Percentiles rank a stretch among this genome's conserved stretches.
Evolutionary conservation across 768 basidiomycete genomes (phyloP).

Genomic region (Tylopilus plumbeoviolaceoides): DNA sequence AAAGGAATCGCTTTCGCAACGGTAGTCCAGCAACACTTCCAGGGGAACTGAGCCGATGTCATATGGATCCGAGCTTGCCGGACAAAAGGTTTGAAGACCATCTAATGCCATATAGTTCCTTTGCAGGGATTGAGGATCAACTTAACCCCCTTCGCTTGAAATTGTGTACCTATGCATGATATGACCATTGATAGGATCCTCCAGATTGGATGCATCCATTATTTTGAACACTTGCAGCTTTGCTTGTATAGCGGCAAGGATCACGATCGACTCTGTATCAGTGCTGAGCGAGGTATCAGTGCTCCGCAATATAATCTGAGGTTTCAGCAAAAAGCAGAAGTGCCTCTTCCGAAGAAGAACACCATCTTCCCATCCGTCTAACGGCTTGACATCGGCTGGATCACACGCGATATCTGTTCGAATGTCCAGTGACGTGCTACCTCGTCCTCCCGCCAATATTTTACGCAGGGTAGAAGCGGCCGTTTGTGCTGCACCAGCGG

Average conservation of each 20-base stretch:
- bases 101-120: conserved; percentile 78
- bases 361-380: conserved; percentile 70
- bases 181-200: conserved; percentile 81
- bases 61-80: conserved; percentile 41
- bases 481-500: conserved; percentile 51
- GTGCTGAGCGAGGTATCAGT: conserved; percentile 38
- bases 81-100: conserved; percentile 87
- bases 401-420: conserved; percentile 28
- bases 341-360: conserved; percentile 67
- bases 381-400: conserved; percentile 46
- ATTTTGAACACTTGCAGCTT: conserved; percentile 76
- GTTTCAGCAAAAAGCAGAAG: conserved; percentile 84
- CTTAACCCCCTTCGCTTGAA: background rate
- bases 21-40: conserved; percentile 83
- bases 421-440: conserved; percentile 41
- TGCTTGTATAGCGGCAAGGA: conserved; percentile 76
- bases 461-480: conserved; percentile 65
- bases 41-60: conserved; percentile 69
- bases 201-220: conserved; percentile 70
- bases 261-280: conserved; percentile 51
- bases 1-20: conserved; percentile 77
- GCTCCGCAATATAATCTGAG: conserved; percentile 79
- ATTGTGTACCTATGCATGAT: conserved; percentile 73
- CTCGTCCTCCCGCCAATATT: conserved; percentile 53
- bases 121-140: conserved; percentile 4